A percentile compares a stretch with the other conserved stretches of the same genome.
Evolutionary conservation across 164 flowering plant species (phyloP).

Genomic region (Stephania japonica): DNA sequence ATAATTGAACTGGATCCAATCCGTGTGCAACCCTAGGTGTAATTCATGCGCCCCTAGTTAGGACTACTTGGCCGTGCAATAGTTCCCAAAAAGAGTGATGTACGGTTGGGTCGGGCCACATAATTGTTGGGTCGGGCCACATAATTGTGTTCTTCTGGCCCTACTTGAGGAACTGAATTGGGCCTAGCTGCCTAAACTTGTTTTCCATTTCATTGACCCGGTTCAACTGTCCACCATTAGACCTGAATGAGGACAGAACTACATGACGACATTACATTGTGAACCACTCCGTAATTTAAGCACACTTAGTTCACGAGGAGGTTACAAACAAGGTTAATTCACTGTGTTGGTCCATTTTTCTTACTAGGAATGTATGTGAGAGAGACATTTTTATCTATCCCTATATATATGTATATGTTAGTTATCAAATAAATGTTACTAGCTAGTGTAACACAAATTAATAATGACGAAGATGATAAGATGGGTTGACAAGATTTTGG

Average conservation of each 20-base stretch:
- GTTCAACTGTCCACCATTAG: neutral
- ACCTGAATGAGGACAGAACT: too few relatives aligned
- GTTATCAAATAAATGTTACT: neutral
- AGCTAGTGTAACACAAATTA: neutral
- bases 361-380: neutral
- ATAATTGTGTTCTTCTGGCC: neutral
- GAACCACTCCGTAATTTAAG: neutral
- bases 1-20: too few relatives aligned
- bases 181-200: slow-evolving; percentile 1
- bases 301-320: neutral
- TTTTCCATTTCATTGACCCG: neutral
- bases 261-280: neutral
- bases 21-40: too few relatives aligned
- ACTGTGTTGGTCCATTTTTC: too few relatives aligned
- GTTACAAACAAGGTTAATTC: neutral
- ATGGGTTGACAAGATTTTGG: slow-evolving; percentile 1
- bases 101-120: too few relatives aligned
- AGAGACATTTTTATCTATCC: neutral
- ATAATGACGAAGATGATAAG: neutral
- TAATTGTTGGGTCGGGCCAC: too few relatives aligned
- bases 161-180: neutral
- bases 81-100: too few relatives aligned
- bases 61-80: too few relatives aligned
- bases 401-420: neutral
- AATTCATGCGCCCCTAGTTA: too few relatives aligned